Conservation (phyloP, 2,329 filamentous ascomycete genomes). For the Alternaria tenuissima region DNA sequence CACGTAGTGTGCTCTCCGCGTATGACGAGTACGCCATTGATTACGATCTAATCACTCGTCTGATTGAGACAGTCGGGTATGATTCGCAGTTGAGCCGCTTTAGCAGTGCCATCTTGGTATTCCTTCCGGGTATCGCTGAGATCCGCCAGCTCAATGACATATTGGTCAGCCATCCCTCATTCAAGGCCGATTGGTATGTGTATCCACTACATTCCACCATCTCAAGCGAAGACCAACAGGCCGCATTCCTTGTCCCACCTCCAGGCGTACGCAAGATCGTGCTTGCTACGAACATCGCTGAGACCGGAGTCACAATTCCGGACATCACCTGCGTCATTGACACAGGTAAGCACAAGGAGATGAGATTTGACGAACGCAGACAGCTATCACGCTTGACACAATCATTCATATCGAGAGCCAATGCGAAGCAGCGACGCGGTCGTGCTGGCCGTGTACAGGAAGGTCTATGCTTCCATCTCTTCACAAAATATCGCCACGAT, state of each 20-base stretch:
- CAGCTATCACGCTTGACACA: slow-evolving; percentile 92
- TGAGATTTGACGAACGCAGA: slow-evolving; percentile 92
- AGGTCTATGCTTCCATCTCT: slow-evolving; percentile 94
- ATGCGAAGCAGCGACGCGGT: slow-evolving; percentile 92
- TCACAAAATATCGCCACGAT: slow-evolving; percentile 89
- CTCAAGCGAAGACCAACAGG: slow-evolving; percentile 94
- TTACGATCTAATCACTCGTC: slow-evolving; percentile 81
- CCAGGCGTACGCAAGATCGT: slow-evolving; percentile 89
- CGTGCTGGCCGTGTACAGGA: slow-evolving; percentile 95
- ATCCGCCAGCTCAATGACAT: slow-evolving; percentile 89
- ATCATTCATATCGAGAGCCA: slow-evolving; percentile 93
- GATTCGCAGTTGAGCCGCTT: slow-evolving; percentile 72
- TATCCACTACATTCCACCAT: slow-evolving; percentile 94
- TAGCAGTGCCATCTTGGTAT: slow-evolving; percentile 92
- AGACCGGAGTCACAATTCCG: slow-evolving; percentile 98
- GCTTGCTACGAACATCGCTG: slow-evolving; percentile 95
- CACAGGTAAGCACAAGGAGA: slow-evolving; percentile 95
- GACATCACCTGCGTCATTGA: slow-evolving; percentile 98
- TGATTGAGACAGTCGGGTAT: slow-evolving; percentile 79
- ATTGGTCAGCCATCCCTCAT: slow-evolving; percentile 77
- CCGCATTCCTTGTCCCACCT: slow-evolving; percentile 86
- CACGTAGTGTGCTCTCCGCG: slow-evolving; percentile 74
- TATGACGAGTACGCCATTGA: slow-evolving; percentile 94
- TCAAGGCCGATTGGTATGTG: slow-evolving; percentile 80
- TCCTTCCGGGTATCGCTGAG: slow-evolving; percentile 92